Conservation (phyloP, 805 yeast species). For the Nakazawaea ernobii region DNA sequence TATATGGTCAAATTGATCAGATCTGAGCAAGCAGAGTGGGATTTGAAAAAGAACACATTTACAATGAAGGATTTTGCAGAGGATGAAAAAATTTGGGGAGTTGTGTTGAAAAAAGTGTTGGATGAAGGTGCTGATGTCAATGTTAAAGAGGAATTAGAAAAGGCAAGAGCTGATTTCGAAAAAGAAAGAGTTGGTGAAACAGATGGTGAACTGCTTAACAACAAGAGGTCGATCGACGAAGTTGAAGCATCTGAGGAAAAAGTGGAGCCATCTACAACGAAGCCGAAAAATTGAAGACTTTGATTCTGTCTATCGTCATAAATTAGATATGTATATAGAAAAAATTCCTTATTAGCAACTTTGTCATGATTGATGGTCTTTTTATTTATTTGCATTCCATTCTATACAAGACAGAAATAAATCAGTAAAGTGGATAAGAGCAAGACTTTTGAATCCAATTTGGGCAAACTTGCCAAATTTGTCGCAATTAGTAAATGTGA, state of each 20-base stretch:
- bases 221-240: conserved; percentile 3
- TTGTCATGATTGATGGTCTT: background rate
- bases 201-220: background rate
- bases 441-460: background rate
- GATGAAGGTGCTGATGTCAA: conserved; percentile 34
- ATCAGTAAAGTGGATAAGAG: background rate
- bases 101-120: conserved; percentile 51
- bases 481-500: background rate
- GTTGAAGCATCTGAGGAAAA: conserved; percentile 1
- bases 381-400: too few relatives aligned
- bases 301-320: background rate
- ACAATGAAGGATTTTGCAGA: conserved; percentile 58
- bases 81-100: conserved; percentile 65
- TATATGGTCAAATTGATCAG: conserved; percentile 85
- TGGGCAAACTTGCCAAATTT: background rate
- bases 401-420: background rate
- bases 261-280: background rate
- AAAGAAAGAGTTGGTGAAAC: background rate
- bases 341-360: too few relatives aligned
- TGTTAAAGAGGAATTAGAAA: conserved; percentile 32
- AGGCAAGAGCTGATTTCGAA: conserved; percentile 18
- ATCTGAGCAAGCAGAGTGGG: conserved; percentile 79
- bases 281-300: conserved; percentile 3
- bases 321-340: too few relatives aligned
- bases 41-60: conserved; percentile 62